phyloP scores from a whole-genome alignment of 2,329 filamentous ascomycete genomes.

The Trichoderma sp. region DNA sequence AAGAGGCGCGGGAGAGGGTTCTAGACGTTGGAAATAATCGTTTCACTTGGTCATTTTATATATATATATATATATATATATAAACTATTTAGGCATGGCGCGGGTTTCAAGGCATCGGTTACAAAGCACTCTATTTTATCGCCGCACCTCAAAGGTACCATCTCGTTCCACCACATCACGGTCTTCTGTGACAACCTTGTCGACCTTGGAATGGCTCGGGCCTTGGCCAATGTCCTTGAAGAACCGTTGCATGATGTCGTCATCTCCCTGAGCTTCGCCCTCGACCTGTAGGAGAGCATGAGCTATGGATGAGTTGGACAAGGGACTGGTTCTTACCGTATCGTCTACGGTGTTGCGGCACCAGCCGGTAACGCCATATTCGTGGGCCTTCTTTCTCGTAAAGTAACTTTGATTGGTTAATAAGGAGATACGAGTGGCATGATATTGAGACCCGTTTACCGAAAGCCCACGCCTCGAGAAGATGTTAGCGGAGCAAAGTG shows the following conservation, averaged over 20 bases:
- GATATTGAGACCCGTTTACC: slow-evolving; percentile 38
- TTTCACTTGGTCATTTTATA: not conserved
- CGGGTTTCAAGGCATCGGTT: not conserved
- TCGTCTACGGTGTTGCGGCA: slow-evolving; percentile 60
- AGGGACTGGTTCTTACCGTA: slow-evolving; percentile 44
- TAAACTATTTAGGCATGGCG: slow-evolving; percentile 5
- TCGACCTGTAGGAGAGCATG: slow-evolving; percentile 62
- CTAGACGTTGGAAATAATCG: slow-evolving; percentile 32
- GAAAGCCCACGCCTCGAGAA: slow-evolving; percentile 56
- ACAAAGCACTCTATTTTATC: slow-evolving; percentile 30
- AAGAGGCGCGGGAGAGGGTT: slow-evolving; percentile 60
- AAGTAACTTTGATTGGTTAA: slow-evolving; percentile 49
- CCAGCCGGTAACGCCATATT: slow-evolving; percentile 60
- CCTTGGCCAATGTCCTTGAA: slow-evolving; percentile 75
- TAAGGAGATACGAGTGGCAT: not conserved
- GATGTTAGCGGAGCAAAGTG: slow-evolving; percentile 32
- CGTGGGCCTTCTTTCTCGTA: slow-evolving; percentile 52
- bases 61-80: not conserved
- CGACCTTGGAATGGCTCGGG: slow-evolving; percentile 70
- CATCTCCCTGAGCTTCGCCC: slow-evolving; percentile 81
- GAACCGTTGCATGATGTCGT: slow-evolving; percentile 66
- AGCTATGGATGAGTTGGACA: not conserved
- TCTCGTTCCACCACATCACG: slow-evolving; percentile 68
- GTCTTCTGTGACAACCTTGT: slow-evolving; percentile 69
- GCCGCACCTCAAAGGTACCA: slow-evolving; percentile 61